phyloP scores from a whole-genome alignment of 495 filamentous ascomycete genomes.

The Penicillium coprophilum region DNA sequence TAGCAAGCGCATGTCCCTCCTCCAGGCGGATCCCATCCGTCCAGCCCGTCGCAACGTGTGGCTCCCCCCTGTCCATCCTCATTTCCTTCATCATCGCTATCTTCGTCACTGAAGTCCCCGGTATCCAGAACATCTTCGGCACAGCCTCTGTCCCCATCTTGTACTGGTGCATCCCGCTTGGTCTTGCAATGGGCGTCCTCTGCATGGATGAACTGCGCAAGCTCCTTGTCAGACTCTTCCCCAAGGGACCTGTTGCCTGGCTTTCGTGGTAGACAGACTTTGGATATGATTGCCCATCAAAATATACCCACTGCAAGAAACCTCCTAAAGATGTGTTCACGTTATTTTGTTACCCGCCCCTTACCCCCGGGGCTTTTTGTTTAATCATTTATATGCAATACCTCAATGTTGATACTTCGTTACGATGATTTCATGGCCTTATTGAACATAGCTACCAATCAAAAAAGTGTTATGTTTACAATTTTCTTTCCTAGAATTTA shows the following conservation, averaged over 20 bases:
- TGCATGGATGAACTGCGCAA: conserved; percentile 52
- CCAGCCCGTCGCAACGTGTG: conserved; percentile 50
- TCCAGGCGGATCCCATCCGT: conserved; percentile 53
- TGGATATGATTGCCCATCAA: neutral
- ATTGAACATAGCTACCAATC: neutral
- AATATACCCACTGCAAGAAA: neutral
- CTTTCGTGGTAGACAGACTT: conserved; percentile 41
- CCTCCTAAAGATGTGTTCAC: neutral
- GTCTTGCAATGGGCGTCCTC: conserved; percentile 49
- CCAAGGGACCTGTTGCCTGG: conserved; percentile 41
- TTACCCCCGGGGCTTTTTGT: too few species aligned
- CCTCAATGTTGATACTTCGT: neutral
- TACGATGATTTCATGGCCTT: neutral
- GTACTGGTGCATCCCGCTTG: conserved; percentile 53
- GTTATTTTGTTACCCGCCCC: neutral
- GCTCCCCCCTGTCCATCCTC: conserved; percentile 42
- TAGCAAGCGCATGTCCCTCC: conserved; percentile 49
- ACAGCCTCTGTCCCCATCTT: conserved; percentile 50
- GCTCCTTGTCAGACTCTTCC: conserved; percentile 45
- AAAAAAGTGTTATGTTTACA: neutral
- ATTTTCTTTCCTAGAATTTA: neutral
- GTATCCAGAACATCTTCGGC: conserved; percentile 47
- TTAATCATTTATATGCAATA: neutral
- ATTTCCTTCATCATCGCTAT: conserved; percentile 51
- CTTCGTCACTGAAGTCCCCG: conserved; percentile 52